Evolutionary conservation across 2,329 filamentous ascomycete genomes (phyloP), one percentile per base, ranked within the genome.

Genomic region (Scedosporium aurantiacum): DNA sequence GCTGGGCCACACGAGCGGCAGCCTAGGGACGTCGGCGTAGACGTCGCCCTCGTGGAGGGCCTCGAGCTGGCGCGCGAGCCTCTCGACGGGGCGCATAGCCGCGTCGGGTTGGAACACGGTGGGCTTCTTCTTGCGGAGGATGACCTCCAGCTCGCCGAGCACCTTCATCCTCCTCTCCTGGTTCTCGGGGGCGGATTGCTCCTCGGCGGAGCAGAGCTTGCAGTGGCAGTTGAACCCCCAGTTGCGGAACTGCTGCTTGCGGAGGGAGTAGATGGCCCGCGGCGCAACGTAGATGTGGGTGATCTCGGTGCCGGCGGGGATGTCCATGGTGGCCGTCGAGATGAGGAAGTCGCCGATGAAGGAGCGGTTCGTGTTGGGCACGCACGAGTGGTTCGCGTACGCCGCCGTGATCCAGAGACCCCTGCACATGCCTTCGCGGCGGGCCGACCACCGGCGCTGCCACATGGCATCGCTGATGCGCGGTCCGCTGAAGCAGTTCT

Each of bases 281-380:
- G 73, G 69, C 5, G 73, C 73, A 0, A 72, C 69, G 64, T 77
- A 76, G 63, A 70, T 68, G 63, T 74, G 71, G 43, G 70, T 70
- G 59, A 77, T 67, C 66, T 77, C 75, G 3, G 75, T 70, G 55
- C 71, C 75, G 1, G 63, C 67, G 4, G 65, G 63, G 41, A 78
- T 75, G 45, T 72, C 65, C n/a, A 70, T 66, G 12, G 69, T 72
- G 0, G 78, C 78, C 32, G 69, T 69, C 8, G 74, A 63, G 3
- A 78, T 68, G 65, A 76, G 71, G 65, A 79, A 70, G 63, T 79
- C 76, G 4, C 76, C 76, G 41, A 79, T 73, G 63, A 78, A 77
- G 2, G 68, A 64, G 8, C 73, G 73, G 2, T 62, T 63, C 5
- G 69, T 69, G 61, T 77, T 79, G n/a, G 66, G 66, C 16, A 69